Conservation (phyloP, 2,329 filamentous ascomycete species). For the Aspergillus versicolor region DNA sequence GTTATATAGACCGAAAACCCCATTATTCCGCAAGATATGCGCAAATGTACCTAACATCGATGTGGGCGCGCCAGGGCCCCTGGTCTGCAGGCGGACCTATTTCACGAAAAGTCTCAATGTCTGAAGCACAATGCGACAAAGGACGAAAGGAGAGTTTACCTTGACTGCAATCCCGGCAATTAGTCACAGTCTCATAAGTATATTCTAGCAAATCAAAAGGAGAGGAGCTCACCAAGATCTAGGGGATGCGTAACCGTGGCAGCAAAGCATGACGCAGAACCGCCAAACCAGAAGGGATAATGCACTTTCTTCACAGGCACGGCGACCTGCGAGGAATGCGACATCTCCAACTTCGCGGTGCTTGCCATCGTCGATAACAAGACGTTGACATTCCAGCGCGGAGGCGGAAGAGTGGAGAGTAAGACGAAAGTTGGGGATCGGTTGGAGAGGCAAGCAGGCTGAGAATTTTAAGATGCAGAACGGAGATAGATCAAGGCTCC, state of each 20-base stretch:
- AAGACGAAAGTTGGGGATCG: conserved; percentile 20
- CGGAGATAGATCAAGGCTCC: conserved; percentile 37
- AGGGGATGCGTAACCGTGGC: conserved; percentile 90
- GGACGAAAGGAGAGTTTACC: conserved; percentile 33
- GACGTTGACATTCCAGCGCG: conserved; percentile 19
- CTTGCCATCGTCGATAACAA: conserved; percentile 35
- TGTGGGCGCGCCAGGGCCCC: conserved; percentile 70
- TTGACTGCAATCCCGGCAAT: conserved; percentile 51
- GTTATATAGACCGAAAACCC: conserved; percentile 78
- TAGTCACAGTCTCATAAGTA: conserved; percentile 13
- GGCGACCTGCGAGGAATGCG: conserved; percentile 22
- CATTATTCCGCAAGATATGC: conserved; percentile 75
- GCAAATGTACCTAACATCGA: conserved; percentile 83
- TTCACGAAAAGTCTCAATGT: conserved; percentile 8
- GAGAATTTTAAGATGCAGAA: conserved; percentile 7
- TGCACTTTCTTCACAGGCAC: conserved; percentile 39
- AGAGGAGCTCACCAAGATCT: conserved; percentile 70
- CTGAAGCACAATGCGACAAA: conserved; percentile 3
- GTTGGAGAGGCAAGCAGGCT: neutral
- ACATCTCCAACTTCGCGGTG: conserved; percentile 32
- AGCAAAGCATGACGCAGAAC: conserved; percentile 88
- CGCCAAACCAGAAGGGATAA: conserved; percentile 95
- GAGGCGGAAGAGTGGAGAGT: conserved; percentile 11
- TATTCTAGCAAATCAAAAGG: neutral
- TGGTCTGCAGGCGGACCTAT: conserved; percentile 84